Evolutionary conservation across 2,329 filamentous ascomycete species (phyloP).

Genomic region (Aspergillus latus): DNA sequence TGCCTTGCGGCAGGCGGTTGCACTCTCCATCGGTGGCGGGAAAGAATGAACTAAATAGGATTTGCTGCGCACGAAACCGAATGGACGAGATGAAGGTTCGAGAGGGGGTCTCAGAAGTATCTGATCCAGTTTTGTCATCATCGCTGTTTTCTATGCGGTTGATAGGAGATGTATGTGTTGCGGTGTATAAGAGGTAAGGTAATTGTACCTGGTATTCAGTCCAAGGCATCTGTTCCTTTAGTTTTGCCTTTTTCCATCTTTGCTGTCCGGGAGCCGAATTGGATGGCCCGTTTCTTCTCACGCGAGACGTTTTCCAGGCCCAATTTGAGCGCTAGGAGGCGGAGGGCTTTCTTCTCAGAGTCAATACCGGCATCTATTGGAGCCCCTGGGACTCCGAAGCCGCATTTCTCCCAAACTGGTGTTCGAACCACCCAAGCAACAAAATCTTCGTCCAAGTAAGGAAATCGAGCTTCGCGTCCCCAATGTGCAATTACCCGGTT

Average conservation of each 20-base stretch:
- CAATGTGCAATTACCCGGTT: slow-evolving; percentile 89
- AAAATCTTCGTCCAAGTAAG: slow-evolving; percentile 83
- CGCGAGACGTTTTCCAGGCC: slow-evolving; percentile 69
- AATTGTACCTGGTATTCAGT: slow-evolving; percentile 20
- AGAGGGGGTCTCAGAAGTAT: slow-evolving; percentile 42
- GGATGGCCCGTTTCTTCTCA: slow-evolving; percentile 94
- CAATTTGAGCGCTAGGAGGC: slow-evolving; percentile 72
- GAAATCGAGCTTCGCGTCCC: slow-evolving; percentile 84
- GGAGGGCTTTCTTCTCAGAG: slow-evolving; percentile 75
- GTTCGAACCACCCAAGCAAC: slow-evolving; percentile 74
- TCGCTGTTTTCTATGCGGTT: slow-evolving; percentile 25
- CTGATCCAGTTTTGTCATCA: slow-evolving; percentile 45
- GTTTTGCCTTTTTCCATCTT: slow-evolving; percentile 70
- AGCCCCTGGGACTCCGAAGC: slow-evolving; percentile 62
- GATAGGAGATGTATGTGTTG: background rate
- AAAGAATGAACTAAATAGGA: background rate
- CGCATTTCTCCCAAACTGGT: slow-evolving; percentile 83
- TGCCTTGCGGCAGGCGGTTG: slow-evolving; percentile 16
- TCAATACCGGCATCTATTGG: slow-evolving; percentile 53
- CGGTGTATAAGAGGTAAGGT: background rate
- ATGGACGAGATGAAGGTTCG: slow-evolving; percentile 8
- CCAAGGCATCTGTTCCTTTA: slow-evolving; percentile 64
- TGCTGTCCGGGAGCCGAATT: slow-evolving; percentile 78
- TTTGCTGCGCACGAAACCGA: background rate
- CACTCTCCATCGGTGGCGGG: slow-evolving; percentile 8